These are phyloP conservation scores for Saprolegnia parasitica DNA, from an alignment of 352 stramenopile genomes.

Conservation along the genomic window DNA sequence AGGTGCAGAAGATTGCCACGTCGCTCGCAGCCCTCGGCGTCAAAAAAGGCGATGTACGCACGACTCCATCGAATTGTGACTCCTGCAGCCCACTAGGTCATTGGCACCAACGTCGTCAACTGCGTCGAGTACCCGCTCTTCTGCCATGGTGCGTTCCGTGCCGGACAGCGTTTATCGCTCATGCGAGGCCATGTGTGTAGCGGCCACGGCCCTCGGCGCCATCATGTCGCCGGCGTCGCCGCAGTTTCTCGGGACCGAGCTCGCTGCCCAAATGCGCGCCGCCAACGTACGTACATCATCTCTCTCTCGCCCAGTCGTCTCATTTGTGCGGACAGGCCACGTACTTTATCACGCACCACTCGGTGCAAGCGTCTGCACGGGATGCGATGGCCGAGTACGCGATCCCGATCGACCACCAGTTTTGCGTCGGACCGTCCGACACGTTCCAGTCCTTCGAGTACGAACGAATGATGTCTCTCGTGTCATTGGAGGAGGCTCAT, in stretches of 20 bases:
- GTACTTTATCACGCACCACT: conserved; percentile 1
- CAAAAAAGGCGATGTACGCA: conserved; percentile 40
- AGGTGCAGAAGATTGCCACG: conserved; percentile 36
- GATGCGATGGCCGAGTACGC: background rate
- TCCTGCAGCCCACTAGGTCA: conserved; percentile 3
- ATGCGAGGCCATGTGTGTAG: conserved; percentile 24
- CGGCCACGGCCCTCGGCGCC: conserved; percentile 44
- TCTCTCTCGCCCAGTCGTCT: too few relatives aligned
- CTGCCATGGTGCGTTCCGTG: conserved; percentile 38
- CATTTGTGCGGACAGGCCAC: background rate
- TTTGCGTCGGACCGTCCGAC: background rate
- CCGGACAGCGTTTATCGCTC: too few relatives aligned
- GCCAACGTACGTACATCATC: conserved; percentile 37
- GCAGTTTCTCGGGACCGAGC: conserved; percentile 41
- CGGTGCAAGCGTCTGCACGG: background rate
- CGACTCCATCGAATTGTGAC: background rate
- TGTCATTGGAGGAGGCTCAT: too few relatives aligned
- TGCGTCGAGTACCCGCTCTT: conserved; percentile 48
- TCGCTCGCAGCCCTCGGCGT: conserved; percentile 37
- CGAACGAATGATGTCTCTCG: too few relatives aligned
- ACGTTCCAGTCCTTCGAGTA: conserved; percentile 1
- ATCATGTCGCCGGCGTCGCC: conserved; percentile 56
- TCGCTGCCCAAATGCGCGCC: conserved; percentile 37
- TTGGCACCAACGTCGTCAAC: conserved; percentile 41
- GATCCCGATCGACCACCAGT: background rate